Percentiles rank a stretch among this genome's conserved stretches.
Evolutionary conservation across 2,329 filamentous ascomycete genomes (phyloP).

Genomic region (Colletotrichum euphorbiae): DNA sequence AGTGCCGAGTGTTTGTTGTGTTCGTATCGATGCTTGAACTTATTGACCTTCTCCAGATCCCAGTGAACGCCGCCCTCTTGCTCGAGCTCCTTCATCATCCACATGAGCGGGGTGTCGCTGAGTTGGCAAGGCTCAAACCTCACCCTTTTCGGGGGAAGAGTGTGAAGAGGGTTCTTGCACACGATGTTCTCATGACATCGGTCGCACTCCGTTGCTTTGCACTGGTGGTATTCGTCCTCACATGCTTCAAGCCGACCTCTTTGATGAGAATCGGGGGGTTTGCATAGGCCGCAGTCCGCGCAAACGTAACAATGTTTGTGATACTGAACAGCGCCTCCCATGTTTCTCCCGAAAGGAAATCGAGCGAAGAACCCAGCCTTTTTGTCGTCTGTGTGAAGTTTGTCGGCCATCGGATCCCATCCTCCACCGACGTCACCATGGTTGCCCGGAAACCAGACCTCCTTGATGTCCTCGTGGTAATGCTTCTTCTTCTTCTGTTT

Average conservation of each 20-base stretch:
- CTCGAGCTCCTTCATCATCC: slow-evolving; percentile 64
- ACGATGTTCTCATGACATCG: background rate
- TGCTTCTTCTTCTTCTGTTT: slow-evolving; percentile 34
- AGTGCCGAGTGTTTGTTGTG: slow-evolving; percentile 45
- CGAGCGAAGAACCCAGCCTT: slow-evolving; percentile 47
- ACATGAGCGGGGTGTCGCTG: slow-evolving; percentile 62
- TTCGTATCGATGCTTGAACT: slow-evolving; percentile 43
- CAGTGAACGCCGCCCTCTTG: slow-evolving; percentile 46
- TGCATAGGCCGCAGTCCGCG: background rate
- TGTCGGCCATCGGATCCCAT: slow-evolving; percentile 52
- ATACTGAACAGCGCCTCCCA: background rate
- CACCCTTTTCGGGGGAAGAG: background rate
- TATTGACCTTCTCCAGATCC: slow-evolving; percentile 44
- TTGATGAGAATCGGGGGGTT: slow-evolving; percentile 34
- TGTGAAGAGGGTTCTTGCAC: background rate
- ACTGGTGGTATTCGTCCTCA: background rate
- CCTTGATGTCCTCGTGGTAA: slow-evolving; percentile 54
- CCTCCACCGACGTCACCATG: slow-evolving; percentile 67
- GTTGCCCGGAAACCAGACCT: slow-evolving; percentile 67
- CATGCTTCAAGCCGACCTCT: slow-evolving; percentile 35
- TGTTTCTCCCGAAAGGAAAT: background rate
- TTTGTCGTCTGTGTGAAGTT: slow-evolving; percentile 41
- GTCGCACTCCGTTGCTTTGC: background rate
- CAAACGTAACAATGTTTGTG: background rate
- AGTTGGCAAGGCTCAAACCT: slow-evolving; percentile 53